Base-by-base conservation (phyloP, 352 stramenopile genomes). In the Globisporangium spiculum region DNA sequence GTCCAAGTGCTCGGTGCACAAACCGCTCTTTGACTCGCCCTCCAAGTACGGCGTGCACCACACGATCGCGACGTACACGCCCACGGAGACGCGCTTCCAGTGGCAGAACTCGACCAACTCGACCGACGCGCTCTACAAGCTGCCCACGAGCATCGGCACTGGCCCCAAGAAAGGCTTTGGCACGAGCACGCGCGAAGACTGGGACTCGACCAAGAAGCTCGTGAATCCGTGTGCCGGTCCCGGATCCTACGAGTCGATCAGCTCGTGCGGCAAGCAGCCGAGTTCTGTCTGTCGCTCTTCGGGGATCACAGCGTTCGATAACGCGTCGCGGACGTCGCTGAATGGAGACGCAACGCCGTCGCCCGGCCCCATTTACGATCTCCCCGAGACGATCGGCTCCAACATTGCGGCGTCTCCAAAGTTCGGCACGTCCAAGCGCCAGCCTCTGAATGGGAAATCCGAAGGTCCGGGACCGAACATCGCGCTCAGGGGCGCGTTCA, bases 111-210 rank as follows among this genome's bases (percentile, higher is more conserved):
- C 74, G 22, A 75, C 68, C 9, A 80, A 75, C 36, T 57, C 75
- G 30, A 91, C 83, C 1, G 83, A 94, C 68, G 86, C 84, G 16
- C 65, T 94, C 34, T 94, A 94, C 69, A 84, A 72, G n/a, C 64
- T 94, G 6, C 86, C 86, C 0, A 78, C 81, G 2, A 90, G 71
- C 30, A 81, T 92, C 55, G 84, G 84, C 24, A 53, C 79, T 0
- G 77, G 79, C 0, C 27, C 74, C 0, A 88, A 87, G 58, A 94
- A 93, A 65, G 87, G 85, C 67, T 94, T 93, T 30, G 85, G 87
- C 48, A 91, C 83, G 24, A 91, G 80, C 68, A 93, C 87, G 24
- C 76, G 85, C 4, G 87, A 93, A 6, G 84, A 94, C 64, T 93
- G 87, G 87, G 87, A 94, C 58, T n/a, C 75, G 44, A 76, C 69